Evolutionary conservation across 108 stramenopile species (phyloP).

Genomic region (Cyclostephanos tholiformis): DNA sequence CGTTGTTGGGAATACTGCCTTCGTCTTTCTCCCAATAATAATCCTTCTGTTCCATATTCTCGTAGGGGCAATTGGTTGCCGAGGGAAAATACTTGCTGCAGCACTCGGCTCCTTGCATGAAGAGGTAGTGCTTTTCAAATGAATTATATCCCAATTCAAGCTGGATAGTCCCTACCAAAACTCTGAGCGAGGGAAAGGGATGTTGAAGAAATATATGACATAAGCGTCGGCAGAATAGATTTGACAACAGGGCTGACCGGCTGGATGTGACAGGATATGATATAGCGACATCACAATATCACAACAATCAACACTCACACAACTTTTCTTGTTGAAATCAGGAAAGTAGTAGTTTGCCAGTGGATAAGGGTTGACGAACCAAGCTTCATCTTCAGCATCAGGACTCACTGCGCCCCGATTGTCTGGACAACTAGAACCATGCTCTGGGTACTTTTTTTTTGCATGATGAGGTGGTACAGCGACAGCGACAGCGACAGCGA

Average conservation of each 20-base stretch:
- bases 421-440: conserved; percentile 7
- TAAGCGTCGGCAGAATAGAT: neutral
- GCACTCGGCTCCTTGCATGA: conserved; percentile 15
- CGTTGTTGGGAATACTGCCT: neutral
- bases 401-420: neutral
- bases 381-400: conserved; percentile 4
- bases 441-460: conserved; percentile 11
- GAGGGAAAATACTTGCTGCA: conserved; percentile 28
- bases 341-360: conserved; percentile 23
- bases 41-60: conserved; percentile 13
- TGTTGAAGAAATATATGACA: too few species aligned
- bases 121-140: conserved; percentile 31
- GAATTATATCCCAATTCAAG: conserved; percentile 36
- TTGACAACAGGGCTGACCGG: conserved; percentile 2
- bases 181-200: neutral
- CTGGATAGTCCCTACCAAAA: conserved; percentile 7
- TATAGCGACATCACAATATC: neutral
- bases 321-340: neutral
- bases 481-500: too few species aligned
- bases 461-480: too few species aligned
- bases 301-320: conserved; percentile 19
- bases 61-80: conserved; percentile 32
- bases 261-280: too few species aligned
- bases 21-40: conserved; percentile 36
- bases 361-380: conserved; percentile 19